Evolutionary conservation across 2,329 filamentous ascomycete species (phyloP), one percentile per base, ranked within the genome.

Genomic region (Ilyonectria sp.): DNA sequence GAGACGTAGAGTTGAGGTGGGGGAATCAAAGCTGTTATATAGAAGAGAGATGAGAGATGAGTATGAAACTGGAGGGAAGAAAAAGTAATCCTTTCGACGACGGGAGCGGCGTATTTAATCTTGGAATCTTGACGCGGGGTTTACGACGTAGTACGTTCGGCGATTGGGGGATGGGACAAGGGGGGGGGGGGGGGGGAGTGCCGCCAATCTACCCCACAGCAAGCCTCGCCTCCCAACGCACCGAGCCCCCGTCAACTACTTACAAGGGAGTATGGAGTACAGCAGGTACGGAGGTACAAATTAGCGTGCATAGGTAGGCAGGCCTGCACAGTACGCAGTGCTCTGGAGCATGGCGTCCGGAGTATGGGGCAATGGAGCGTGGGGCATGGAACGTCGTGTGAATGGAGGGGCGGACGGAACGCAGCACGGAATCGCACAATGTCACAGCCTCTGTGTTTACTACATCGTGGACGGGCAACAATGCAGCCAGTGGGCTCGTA

Each of bases 201-300:
- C 71, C 70, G 69, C 65, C 70, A 69, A 72, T 60, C 65, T 75
- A 75, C 73, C 73, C 73, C 73, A 74, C 73, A 75, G 69, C 63
- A 69, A 69, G 73, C 69, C 73, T 72, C 71, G 71, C 72, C 71
- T 71, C 71, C 65, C 62, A 70, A 67, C 47, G 64, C 49, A 62
- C 64, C 58, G 64, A 62, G 49, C 44, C 52, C 23, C 52, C 58
- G 44, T 62, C 49, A 43, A 49, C 44, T n/a, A 19, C 46, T 49
- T 52, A 53, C 31, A 57, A 29, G 31, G 49, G 57, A 63, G 49
- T 53, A 61, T 50, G 60, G 65, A 55, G 61, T 47, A 60, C 58
- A 37, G 50, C 10, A 35, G 29, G 26, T 54, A 33, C 29, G 17
- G 29, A 29, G 52, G 52, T 58, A 43, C 40, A 19, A 11, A 40